A percentile compares a stretch with the other conserved stretches of the same genome.
Evolutionary conservation across 352 stramenopile species (phyloP).

Genomic region (Globisporangium lucens): DNA sequence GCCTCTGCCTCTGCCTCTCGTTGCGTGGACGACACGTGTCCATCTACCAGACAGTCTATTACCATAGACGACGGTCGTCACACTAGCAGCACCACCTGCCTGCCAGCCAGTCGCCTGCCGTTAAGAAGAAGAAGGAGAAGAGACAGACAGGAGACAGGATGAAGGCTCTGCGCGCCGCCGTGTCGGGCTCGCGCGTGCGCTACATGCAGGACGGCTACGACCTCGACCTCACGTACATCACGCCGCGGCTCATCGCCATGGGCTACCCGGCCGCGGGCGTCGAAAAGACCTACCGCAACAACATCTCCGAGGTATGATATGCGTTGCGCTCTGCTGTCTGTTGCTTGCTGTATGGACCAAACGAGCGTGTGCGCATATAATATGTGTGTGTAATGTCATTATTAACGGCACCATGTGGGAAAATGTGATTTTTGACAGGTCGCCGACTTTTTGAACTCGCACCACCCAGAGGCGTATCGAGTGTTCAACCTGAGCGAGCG

Average conservation of each 20-base stretch:
- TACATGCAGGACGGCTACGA: slow-evolving; percentile 84
- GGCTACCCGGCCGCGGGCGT: slow-evolving; percentile 76
- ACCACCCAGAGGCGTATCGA: slow-evolving; percentile 61
- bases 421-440: slow-evolving; percentile 27
- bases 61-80: not conserved
- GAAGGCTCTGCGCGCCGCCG: slow-evolving; percentile 73
- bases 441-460: slow-evolving; percentile 60
- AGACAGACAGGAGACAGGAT: slow-evolving; percentile 24
- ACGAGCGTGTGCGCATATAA: not conserved
- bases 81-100: not conserved
- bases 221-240: slow-evolving; percentile 86
- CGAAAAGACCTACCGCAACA: slow-evolving; percentile 86
- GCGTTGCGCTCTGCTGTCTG: not conserved
- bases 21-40: not conserved
- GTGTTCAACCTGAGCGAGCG: slow-evolving; percentile 86
- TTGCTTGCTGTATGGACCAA: not conserved
- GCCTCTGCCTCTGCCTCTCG: not conserved
- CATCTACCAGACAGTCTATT: not conserved
- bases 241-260: slow-evolving; percentile 76
- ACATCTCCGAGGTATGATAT: slow-evolving; percentile 61
- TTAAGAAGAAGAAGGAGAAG: not conserved
- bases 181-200: slow-evolving; percentile 79
- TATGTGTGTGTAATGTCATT: not conserved
- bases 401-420: not conserved
- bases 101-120: not conserved